phyloP scores from a whole-genome alignment of 768 basidiomycete species.

The Tubosaeta sp. region DNA sequence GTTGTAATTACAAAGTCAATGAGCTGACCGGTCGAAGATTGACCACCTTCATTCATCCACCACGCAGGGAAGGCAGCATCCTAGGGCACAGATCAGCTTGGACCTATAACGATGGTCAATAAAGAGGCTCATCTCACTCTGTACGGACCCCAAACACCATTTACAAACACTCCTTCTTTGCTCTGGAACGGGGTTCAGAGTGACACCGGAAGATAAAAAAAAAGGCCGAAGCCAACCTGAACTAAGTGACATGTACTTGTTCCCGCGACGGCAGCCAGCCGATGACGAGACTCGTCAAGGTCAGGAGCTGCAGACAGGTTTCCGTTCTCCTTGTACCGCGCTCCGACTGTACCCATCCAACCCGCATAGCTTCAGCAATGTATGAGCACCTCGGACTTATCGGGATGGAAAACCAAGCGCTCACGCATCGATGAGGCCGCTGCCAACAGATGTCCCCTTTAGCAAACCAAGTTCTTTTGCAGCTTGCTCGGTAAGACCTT shows the following conservation, averaged over 20 bases:
- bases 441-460: constrained; percentile 89
- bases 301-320: constrained; percentile 52
- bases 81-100: constrained; percentile 31
- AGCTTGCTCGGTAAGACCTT: constrained; percentile 71
- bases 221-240: constrained; percentile 50
- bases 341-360: constrained; percentile 95
- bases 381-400: not conserved
- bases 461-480: constrained; percentile 82
- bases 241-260: constrained; percentile 96
- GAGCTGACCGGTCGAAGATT: constrained; percentile 92
- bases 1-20: constrained; percentile 95
- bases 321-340: constrained; percentile 56
- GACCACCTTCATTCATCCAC: constrained; percentile 99
- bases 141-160: constrained; percentile 92
- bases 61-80: constrained; percentile 89
- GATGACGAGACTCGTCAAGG: constrained; percentile 71
- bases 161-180: constrained; percentile 77
- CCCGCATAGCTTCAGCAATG: constrained; percentile 71
- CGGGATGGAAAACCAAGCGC: constrained; percentile 19
- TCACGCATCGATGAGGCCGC: constrained; percentile 92
- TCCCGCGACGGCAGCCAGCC: constrained; percentile 91
- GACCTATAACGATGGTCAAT: not conserved
- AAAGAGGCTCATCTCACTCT: constrained; percentile 39
- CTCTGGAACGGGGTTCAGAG: constrained; percentile 44
- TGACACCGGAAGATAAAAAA: not conserved